Percentiles rank a stretch among this genome's conserved stretches.
These are phyloP conservation scores for Leishmania major DNA, from an alignment of 208 protist genomes.

Conservation along the genomic window DNA sequence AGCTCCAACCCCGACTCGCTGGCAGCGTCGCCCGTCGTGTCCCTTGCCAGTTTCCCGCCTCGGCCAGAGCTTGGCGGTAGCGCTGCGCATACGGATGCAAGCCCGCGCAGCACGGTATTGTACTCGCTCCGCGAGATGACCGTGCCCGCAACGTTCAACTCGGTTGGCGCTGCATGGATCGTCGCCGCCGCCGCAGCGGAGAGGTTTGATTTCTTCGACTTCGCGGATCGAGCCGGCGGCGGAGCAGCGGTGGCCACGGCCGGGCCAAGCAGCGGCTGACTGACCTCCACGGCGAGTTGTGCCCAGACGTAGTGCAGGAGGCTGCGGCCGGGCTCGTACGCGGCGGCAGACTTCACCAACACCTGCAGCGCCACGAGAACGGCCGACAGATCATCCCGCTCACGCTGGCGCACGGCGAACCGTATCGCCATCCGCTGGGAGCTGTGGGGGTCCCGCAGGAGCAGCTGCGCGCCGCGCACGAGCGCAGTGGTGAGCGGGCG, in stretches of 20 bases:
- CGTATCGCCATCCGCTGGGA: conserved; percentile 43
- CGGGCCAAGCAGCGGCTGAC: conserved; percentile 11
- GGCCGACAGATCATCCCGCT: conserved; percentile 45
- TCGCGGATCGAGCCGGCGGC: too few relatives aligned
- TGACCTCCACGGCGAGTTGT: conserved; percentile 32
- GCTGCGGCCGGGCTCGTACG: conserved; percentile 26
- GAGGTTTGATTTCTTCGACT: too few relatives aligned
- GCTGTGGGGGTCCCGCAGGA: conserved; percentile 34
- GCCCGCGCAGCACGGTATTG: conserved; percentile 14
- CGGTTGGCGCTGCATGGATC: background rate
- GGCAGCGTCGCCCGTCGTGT: background rate
- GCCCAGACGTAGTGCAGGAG: conserved; percentile 42
- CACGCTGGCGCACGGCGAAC: conserved; percentile 42
- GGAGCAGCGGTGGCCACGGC: background rate
- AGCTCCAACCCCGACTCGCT: background rate
- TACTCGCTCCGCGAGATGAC: conserved; percentile 29
- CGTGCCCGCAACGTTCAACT: background rate
- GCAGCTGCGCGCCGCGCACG: conserved; percentile 21
- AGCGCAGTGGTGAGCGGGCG: conserved; percentile 33
- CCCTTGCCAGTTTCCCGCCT: background rate
- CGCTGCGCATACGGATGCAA: conserved; percentile 1
- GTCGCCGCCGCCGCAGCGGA: too few relatives aligned
- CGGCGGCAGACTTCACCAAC: conserved; percentile 5
- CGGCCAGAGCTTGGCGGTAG: background rate
- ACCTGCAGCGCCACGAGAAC: conserved; percentile 33